phyloP scores from a whole-genome alignment of 176 grass and related monocot species.

The Elymus sibiricus region DNA sequence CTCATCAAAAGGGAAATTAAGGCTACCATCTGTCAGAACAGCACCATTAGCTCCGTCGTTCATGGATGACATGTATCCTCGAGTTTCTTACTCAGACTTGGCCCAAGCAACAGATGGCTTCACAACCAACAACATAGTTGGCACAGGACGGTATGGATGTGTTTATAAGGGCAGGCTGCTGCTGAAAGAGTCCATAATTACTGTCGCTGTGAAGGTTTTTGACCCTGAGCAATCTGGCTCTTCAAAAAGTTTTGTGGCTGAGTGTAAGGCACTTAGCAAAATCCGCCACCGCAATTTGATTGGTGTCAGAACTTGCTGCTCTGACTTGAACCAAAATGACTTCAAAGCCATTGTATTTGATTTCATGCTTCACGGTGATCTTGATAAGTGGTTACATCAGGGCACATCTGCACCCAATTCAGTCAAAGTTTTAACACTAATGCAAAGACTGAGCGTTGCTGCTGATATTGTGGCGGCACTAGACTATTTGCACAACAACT shows the following conservation, averaged over 20 bases:
- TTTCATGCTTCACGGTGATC: slow-evolving; percentile 39
- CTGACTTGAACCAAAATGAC: slow-evolving; percentile 22
- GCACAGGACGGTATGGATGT: slow-evolving; percentile 29
- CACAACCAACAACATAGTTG: slow-evolving; percentile 16
- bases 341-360: slow-evolving; percentile 47
- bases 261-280: slow-evolving; percentile 31
- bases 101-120: slow-evolving; percentile 26
- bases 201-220: slow-evolving; percentile 35
- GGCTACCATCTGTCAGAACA: neutral
- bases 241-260: slow-evolving; percentile 27
- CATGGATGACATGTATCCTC: neutral
- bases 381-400: slow-evolving; percentile 24
- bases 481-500: slow-evolving; percentile 41
- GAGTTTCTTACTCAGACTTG: slow-evolving; percentile 33
- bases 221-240: slow-evolving; percentile 25
- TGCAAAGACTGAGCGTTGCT: slow-evolving; percentile 19
- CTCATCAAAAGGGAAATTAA: neutral
- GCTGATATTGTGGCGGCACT: slow-evolving; percentile 32
- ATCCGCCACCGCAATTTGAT: slow-evolving; percentile 43
- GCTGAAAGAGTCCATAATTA: neutral
- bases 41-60: no score
- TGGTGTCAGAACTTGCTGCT: slow-evolving; percentile 30
- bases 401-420: neutral
- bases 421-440: neutral
- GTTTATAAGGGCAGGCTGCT: slow-evolving; percentile 29